Evolutionary conservation across 306 rosid species (phyloP), one percentile per base, ranked within the genome.

Genomic region (Inga laurina): DNA sequence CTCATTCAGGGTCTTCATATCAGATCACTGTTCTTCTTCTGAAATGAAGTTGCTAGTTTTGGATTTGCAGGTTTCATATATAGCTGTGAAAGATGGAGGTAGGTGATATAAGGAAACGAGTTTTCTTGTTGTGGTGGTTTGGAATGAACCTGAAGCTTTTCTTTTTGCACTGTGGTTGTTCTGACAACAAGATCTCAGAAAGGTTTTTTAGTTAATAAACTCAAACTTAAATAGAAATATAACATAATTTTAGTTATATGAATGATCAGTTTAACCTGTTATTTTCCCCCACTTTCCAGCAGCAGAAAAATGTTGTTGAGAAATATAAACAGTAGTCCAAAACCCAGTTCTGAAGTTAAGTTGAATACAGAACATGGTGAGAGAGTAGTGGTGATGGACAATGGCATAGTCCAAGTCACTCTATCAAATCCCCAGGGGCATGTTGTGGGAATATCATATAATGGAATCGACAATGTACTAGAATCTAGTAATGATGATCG

Each of bases 401-500:
- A 95, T 83, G 98, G 98, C 12, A 56, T 95, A 37, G 86, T 93
- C 67, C 83, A 82, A 21, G 74, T 95, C 65, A 90, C 81, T 16
- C 82, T 93, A 48, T 80, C 94, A 27, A 82, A 8, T 27, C 97
- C 98, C 0, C 84, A 82, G 4, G 98, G 98, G 5, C 83, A 92
- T 79, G 73, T 91, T 11, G 18, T 89, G 67, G 96, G 88, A 71
- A 84, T 95, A 44, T 87, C 88, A 13, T 93, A 90, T 82, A 90
- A 87, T 15, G 95, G 95, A 76, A 77, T 91, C 57, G 84, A 84
- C 11, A 93, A 93, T 69, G 22, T 95, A 51, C 93, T 95, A 67
- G 94, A 90, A 22, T 11, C 73, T 16, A 64, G 72, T 3, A 82
- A 90, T 8, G 75, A 78, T 10, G 66, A 54, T 16, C 13, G 46